Evolutionary conservation across 768 basidiomycete species (phyloP).

Genomic region (Xerocomellus chrysenteron): DNA sequence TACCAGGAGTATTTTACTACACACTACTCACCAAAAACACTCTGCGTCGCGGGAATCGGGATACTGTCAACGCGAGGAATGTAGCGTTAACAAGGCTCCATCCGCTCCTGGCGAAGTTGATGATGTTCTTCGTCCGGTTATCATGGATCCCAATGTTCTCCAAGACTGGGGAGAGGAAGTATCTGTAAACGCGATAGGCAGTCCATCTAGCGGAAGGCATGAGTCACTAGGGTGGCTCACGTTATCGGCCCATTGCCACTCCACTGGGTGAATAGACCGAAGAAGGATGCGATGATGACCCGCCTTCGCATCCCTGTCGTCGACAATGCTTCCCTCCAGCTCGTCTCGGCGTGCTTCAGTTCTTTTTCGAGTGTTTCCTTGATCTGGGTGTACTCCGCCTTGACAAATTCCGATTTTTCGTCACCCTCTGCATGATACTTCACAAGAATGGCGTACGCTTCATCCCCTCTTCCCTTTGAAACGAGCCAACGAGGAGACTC

Average conservation of each 20-base stretch:
- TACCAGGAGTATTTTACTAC: not conserved
- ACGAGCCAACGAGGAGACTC: slow-evolving; percentile 68
- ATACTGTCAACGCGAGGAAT: not conserved
- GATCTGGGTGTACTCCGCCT: slow-evolving; percentile 57
- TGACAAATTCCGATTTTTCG: slow-evolving; percentile 48
- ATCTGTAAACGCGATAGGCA: not conserved
- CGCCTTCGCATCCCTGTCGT: slow-evolving; percentile 18
- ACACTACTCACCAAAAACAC: slow-evolving; percentile 12
- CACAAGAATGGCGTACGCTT: slow-evolving; percentile 46
- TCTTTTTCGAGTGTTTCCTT: slow-evolving; percentile 47
- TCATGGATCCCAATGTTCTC: slow-evolving; percentile 9
- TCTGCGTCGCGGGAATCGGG: slow-evolving; percentile 1
- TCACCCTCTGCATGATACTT: slow-evolving; percentile 65
- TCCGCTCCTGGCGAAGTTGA: not conserved
- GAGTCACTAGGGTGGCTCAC: not conserved
- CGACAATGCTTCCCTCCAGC: not conserved
- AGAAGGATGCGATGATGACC: slow-evolving; percentile 7
- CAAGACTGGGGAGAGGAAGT: slow-evolving; percentile 9
- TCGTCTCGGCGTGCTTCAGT: not conserved
- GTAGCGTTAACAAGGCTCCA: not conserved
- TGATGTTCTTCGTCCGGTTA: slow-evolving; percentile 16
- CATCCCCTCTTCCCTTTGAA: slow-evolving; percentile 51
- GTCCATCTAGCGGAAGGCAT: not conserved
- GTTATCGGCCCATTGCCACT: slow-evolving; percentile 3
- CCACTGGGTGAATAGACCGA: slow-evolving; percentile 17